phyloP scores from a whole-genome alignment of 805 yeast species.

The Zygosaccharomyces pseudorouxii region DNA sequence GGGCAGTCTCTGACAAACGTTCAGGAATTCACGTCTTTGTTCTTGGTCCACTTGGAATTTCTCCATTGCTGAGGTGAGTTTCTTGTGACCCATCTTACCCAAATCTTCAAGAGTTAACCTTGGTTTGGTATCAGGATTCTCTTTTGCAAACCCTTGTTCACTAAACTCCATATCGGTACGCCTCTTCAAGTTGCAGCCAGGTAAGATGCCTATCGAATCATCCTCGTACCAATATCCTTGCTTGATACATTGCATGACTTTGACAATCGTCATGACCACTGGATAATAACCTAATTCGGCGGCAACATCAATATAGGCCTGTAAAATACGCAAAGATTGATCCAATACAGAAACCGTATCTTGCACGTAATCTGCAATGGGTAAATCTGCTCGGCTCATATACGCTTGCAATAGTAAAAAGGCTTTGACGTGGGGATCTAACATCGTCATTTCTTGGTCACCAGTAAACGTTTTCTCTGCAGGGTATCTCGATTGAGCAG shows the following conservation, averaged over 20 bases:
- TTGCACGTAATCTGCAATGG: slow-evolving; percentile 91
- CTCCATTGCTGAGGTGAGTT: slow-evolving; percentile 18
- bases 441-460: slow-evolving; percentile 57
- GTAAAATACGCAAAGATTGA: slow-evolving; percentile 88
- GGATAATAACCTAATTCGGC: slow-evolving; percentile 73
- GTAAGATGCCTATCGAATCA: slow-evolving; percentile 49
- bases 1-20: slow-evolving; percentile 57
- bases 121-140: slow-evolving; percentile 1
- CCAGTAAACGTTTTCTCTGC: slow-evolving; percentile 56
- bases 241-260: slow-evolving; percentile 78
- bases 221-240: slow-evolving; percentile 86
- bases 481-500: slow-evolving; percentile 64
- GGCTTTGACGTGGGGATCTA: slow-evolving; percentile 81
- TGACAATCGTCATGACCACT: slow-evolving; percentile 58
- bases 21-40: slow-evolving; percentile 45
- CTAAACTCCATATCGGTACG: slow-evolving; percentile 19
- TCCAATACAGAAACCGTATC: slow-evolving; percentile 92
- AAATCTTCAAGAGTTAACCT: slow-evolving; percentile 37
- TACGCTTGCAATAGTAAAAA: slow-evolving; percentile 82
- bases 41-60: slow-evolving; percentile 39
- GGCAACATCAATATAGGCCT: slow-evolving; percentile 86
- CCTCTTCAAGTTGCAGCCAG: slow-evolving; percentile 39
- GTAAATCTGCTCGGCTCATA: slow-evolving; percentile 72
- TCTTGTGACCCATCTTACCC: slow-evolving; percentile 40
- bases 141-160: slow-evolving; percentile 21